Evolutionary conservation across 2,329 filamentous ascomycete genomes (phyloP), one percentile per base, ranked within the genome.

Genomic region (Fusarium proliferatum): DNA sequence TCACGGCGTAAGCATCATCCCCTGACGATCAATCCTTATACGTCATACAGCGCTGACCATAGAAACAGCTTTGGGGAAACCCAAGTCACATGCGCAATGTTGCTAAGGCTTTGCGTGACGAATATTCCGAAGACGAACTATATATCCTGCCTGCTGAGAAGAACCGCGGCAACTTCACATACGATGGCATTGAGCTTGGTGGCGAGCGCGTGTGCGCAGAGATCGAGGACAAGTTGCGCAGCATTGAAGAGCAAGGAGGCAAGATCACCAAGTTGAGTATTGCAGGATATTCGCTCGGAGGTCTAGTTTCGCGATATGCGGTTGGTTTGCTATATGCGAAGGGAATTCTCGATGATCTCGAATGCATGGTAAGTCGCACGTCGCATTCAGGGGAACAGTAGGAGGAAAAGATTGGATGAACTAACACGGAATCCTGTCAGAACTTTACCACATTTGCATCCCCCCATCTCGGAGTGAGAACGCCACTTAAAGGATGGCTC

Each of bases 361-460:
- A 94, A 79, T 96, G 96, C 73, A 89, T 96, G 82, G 91, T 93
- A 85, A 53, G 59, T 61, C 23, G 16, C 9, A 33, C 12, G 59
- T 61, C 23, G 19, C 9, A 30, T 10, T 6, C 19, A 55, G 15
- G 38, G 43, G 26, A 38, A 15, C 13, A 45, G 26, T n/a, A 26
- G 23, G n/a, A 49, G 12, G 3, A 51, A 15, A n/a, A 23, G 11
- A 21, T 21, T 52, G 33, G 49, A 66, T 39, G 23, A 46, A 36
- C 30, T 77, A 55, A 78, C 63, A n/a, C 4, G 30, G 30, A 33
- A 34, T 51, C 48, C 39, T 17, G 16, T 53, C 71, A 92, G 89
- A 98, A 97, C 85, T 98, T 98, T 82, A 94, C 93, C 5, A 97
- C 95, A 2, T 98, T 98, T 82, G 96, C 93, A 9, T 92, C 93